Conservation (phyloP, 257 asterid genomes). For the Solanum pimpinellifolium region DNA sequence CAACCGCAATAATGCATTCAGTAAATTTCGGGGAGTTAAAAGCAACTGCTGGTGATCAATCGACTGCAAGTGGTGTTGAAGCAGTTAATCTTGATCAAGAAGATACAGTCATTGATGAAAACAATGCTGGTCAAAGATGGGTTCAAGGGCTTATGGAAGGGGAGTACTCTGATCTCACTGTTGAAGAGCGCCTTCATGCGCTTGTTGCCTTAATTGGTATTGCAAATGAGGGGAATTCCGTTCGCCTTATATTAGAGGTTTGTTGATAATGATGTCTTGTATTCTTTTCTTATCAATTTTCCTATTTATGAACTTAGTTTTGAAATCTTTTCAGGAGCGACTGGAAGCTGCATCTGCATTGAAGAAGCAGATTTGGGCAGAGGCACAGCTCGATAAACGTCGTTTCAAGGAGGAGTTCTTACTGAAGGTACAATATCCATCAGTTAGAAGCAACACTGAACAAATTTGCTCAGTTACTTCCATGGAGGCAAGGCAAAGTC, state of each 20-base stretch:
- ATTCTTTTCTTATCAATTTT: constrained; percentile 6
- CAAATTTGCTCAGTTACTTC: constrained; percentile 5
- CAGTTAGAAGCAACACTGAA: constrained; percentile 22
- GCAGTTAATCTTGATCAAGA: constrained; percentile 16
- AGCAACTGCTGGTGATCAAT: constrained; percentile 23
- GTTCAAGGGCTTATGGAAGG: constrained; percentile 83
- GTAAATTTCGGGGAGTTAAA: constrained; percentile 11
- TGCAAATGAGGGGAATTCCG: constrained; percentile 78
- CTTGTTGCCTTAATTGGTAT: constrained; percentile 65
- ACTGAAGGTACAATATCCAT: constrained; percentile 28
- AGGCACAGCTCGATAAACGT: constrained; percentile 85
- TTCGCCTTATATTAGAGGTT: constrained; percentile 76
- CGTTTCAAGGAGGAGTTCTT: constrained; percentile 65
- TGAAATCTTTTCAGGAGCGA: constrained; percentile 59
- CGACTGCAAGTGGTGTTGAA: not conserved
- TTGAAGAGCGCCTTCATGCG: constrained; percentile 79
- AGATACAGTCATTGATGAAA: constrained; percentile 36
- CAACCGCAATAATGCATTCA: constrained; percentile 15
- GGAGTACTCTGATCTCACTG: constrained; percentile 57
- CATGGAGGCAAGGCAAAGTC: constrained; percentile 30
- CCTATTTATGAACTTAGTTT: constrained; percentile 3
- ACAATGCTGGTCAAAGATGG: constrained; percentile 56
- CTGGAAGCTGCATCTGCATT: constrained; percentile 89
- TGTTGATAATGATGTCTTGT: not conserved
- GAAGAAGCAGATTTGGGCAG: constrained; percentile 97